Evolutionary conservation across 1,139 yeast genomes (phyloP).

Genomic region (Candida sanyaensis): DNA sequence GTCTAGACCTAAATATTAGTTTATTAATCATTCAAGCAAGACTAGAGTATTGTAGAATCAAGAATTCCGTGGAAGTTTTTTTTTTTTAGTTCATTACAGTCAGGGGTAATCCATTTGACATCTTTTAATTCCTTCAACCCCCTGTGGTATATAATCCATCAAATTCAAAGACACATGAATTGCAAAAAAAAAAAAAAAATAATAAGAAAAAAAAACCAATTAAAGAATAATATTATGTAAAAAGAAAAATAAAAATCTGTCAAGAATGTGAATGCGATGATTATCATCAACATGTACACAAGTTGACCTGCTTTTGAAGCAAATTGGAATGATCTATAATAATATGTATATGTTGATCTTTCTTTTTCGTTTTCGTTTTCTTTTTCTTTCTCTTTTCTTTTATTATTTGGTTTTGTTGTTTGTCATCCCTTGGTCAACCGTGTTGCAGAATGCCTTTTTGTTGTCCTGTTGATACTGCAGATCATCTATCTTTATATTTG

Average conservation of each 20-base stretch:
- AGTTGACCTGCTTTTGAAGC: neutral
- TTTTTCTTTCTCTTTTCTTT: neutral
- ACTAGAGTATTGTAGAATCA: neutral
- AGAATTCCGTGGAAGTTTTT: neutral
- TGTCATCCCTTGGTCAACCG: too few species aligned
- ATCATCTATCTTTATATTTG: neutral
- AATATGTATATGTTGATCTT: neutral
- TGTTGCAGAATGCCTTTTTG: neutral
- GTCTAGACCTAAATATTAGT: neutral
- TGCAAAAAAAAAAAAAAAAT: too few species aligned
- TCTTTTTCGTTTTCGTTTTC: too few species aligned
- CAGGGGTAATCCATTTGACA: too few species aligned
- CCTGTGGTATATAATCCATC: neutral
- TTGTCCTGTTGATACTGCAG: neutral
- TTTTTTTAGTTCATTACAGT: neutral
- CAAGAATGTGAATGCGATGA: slow-evolving; percentile 2
- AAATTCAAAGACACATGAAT: neutral
- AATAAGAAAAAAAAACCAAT: too few species aligned
- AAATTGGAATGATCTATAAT: neutral
- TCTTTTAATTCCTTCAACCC: too few species aligned
- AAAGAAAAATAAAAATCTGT: neutral
- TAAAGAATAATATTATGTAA: neutral
- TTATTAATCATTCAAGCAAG: neutral
- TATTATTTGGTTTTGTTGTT: too few species aligned
- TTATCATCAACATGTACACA: neutral